Base-by-base conservation (phyloP, 2,329 filamentous ascomycete genomes). In the Trichophaea hybrida region DNA sequence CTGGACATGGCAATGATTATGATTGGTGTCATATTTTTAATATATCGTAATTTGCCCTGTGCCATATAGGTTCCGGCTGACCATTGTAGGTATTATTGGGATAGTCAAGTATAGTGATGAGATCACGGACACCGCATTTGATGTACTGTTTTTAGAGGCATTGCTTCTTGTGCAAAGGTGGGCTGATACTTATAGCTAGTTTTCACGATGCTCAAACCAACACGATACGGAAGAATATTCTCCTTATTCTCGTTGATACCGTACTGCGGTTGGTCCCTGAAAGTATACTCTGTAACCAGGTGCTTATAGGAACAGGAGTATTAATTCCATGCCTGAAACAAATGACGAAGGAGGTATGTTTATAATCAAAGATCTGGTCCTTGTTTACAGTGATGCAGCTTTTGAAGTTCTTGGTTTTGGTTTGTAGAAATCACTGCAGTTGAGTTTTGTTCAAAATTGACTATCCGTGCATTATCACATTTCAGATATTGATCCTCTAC, bases 301-400 rank as follows among this genome's bases (percentile, higher is more conserved):
- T 37, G 13, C 46, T 50, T 24, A 7, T 38, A 35, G 10, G 24
- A 50, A 53, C 10, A 66, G 64, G 64, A 65, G 63, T 63, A 59
- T 66, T 80, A 76, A 90, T 96, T 61, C 90, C 89, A 0, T 94
- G 90, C 64, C 77, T 96, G 55, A 93, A 93, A 70, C 88, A 91
- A 71, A 96, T 96, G 90, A 86, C 86, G 43, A 91, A 90, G 72
- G 88, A 94, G 24, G 50, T 53, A 37, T 6, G 50, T 52, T 52
- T 12, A 50, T 10, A 13, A 10, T 13, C 8, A 50, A 50, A 50
- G 8, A 31, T 10, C 46, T 2, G 12, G 46, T 50, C 10, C 46
- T 50, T 8, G 2, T 50, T 12, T 5, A 4, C 5, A 6, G 4
- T 35, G 4, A 35, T 53, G 24, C 24, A 53, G 70, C 95, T 95